phyloP scores from a whole-genome alignment of 495 filamentous ascomycete species.

The Talaromyces wortmannii region DNA sequence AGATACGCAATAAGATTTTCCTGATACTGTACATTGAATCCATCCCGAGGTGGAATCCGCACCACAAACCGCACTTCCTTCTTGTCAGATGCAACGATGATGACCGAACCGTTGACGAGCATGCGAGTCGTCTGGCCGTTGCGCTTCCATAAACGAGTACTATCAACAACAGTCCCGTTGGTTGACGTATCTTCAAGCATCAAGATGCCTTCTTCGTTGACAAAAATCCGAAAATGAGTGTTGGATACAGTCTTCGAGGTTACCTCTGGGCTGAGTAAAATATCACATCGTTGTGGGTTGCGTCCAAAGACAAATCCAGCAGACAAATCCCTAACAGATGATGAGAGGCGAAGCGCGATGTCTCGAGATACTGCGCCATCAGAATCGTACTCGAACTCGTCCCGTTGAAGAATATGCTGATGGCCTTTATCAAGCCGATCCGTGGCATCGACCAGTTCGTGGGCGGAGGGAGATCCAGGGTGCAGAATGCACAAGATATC shows the following conservation, averaged over 20 bases:
- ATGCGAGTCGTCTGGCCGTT: constrained; percentile 47
- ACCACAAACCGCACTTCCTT: constrained; percentile 73
- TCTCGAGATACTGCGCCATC: constrained; percentile 48
- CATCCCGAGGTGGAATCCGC: constrained; percentile 68
- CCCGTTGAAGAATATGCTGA: constrained; percentile 53
- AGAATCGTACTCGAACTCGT: constrained; percentile 25
- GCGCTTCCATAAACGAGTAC: constrained; percentile 47
- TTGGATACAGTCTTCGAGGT: constrained; percentile 69
- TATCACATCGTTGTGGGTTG: constrained; percentile 62
- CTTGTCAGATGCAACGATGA: constrained; percentile 56
- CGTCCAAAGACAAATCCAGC: constrained; percentile 83
- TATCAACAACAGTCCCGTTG: constrained; percentile 85
- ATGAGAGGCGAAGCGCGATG: constrained; percentile 74
- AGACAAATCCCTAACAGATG: constrained; percentile 52
- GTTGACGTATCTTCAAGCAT: constrained; percentile 92
- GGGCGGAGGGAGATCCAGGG: constrained; percentile 66
- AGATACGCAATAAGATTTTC: constrained; percentile 53
- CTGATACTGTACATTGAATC: constrained; percentile 48
- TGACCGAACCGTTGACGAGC: constrained; percentile 63
- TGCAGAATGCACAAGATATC: constrained; percentile 89
- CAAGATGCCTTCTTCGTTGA: constrained; percentile 69
- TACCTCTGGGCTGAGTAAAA: constrained; percentile 49
- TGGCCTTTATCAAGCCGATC: constrained; percentile 25
- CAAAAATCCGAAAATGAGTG: constrained; percentile 82
- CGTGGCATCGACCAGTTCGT: constrained; percentile 52